A percentile compares a stretch with the other conserved stretches of the same genome.
Conservation (phyloP, 371 early-diverging fungal genomes). For the Mucor plumbeus region DNA sequence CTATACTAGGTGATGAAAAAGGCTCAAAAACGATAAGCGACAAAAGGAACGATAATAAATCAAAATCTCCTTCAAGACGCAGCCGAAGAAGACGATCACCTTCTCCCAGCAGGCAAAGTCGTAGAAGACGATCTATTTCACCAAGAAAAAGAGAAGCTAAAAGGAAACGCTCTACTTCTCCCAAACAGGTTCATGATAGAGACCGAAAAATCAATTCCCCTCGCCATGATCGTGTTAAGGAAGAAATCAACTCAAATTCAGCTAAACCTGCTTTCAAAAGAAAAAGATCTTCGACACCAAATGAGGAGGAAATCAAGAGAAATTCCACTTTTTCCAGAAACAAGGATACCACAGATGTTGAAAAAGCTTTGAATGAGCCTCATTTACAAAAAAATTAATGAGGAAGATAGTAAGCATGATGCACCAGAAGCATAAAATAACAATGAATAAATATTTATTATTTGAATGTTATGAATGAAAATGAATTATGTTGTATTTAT, state of each 20-base stretch:
- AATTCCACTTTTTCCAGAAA: not conserved
- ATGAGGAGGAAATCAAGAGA: not conserved
- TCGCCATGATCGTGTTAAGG: not conserved
- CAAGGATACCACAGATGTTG: not conserved
- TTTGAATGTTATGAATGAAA: not conserved
- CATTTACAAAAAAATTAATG: not conserved
- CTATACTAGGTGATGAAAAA: not conserved
- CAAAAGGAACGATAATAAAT: not conserved
- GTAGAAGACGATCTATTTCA: not conserved
- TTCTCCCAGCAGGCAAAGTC: not conserved
- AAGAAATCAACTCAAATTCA: not conserved
- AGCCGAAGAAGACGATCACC: constrained; percentile 10
- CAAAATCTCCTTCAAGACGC: constrained; percentile 12
- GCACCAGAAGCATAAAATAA: no score
- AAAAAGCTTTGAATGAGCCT: no score
- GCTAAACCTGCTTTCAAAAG: not conserved
- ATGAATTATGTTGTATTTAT: not conserved
- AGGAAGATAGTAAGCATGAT: not conserved
- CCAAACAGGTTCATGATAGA: not conserved
- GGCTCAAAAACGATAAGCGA: not conserved
- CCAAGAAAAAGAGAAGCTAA: constrained; percentile 1
- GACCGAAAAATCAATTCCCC: not conserved
- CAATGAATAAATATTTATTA: constrained; percentile 5
- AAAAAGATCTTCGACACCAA: not conserved
- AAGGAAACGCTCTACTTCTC: not conserved